Evolutionary conservation across 192 early-diverging fungal genomes (phyloP).

Genomic region (Podochytrium sp.): DNA sequence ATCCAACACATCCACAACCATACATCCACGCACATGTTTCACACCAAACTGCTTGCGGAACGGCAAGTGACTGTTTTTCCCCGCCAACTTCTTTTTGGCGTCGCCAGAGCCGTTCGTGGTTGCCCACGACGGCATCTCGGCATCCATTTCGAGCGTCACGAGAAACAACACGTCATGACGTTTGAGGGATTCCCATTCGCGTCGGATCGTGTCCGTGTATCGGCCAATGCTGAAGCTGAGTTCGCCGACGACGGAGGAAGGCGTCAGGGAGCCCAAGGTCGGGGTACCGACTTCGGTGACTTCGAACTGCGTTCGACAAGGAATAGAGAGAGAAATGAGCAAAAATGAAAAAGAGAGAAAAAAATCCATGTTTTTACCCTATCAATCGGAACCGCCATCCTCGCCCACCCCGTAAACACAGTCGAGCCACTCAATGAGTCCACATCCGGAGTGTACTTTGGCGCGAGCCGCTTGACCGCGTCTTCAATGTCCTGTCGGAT

Average conservation of each 20-base stretch:
- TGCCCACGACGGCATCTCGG: slow-evolving; percentile 36
- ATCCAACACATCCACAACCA: slow-evolving; percentile 74
- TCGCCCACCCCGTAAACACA: slow-evolving; percentile 89
- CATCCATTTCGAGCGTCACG: slow-evolving; percentile 65
- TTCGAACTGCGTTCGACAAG: slow-evolving; percentile 38
- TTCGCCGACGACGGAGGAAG: slow-evolving; percentile 81
- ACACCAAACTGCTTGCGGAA: slow-evolving; percentile 74
- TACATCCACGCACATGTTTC: slow-evolving; percentile 82
- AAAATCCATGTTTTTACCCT: slow-evolving; percentile 39
- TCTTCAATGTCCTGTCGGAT: slow-evolving; percentile 91
- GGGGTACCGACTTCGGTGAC: slow-evolving; percentile 77
- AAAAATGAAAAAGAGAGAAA: no score
- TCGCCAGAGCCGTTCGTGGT: not conserved
- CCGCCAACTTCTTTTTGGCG: not conserved
- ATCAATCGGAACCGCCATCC: slow-evolving; percentile 83
- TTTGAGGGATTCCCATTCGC: slow-evolving; percentile 87
- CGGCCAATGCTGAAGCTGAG: slow-evolving; percentile 68
- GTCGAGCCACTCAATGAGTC: slow-evolving; percentile 56
- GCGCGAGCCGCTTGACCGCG: slow-evolving; percentile 79
- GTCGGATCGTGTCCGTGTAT: slow-evolving; percentile 72
- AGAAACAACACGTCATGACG: slow-evolving; percentile 92
- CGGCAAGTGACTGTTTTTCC: not conserved
- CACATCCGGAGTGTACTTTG: slow-evolving; percentile 54
- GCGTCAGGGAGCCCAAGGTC: slow-evolving; percentile 70
- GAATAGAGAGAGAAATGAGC: no score